A percentile compares a stretch with the other conserved stretches of the same genome.
These are phyloP conservation scores for Elaphomyces granulatus DNA, from an alignment of 495 filamentous ascomycete genomes.

Conservation along the genomic window DNA sequence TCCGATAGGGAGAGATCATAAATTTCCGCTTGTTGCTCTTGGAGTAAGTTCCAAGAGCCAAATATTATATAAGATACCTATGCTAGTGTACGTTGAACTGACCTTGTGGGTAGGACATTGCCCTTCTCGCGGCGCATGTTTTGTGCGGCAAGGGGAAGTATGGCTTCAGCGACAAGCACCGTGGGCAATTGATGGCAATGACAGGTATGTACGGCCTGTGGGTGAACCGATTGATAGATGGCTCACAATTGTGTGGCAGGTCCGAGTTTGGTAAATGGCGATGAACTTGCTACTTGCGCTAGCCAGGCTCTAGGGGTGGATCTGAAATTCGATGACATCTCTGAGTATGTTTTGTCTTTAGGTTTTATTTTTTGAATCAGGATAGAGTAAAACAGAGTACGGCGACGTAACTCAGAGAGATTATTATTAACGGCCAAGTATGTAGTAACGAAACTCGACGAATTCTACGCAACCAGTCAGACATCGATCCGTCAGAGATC, in stretches of 20 bases:
- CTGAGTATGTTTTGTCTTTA: constrained; percentile 21
- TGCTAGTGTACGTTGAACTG: background rate
- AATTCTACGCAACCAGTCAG: constrained; percentile 28
- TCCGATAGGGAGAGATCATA: constrained; percentile 35
- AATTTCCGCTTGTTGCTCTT: constrained; percentile 40
- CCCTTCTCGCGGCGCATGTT: constrained; percentile 36
- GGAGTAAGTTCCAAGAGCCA: constrained; percentile 24
- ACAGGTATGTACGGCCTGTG: constrained; percentile 24
- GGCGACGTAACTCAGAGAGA: too few species aligned
- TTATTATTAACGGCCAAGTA: background rate
- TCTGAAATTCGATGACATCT: constrained; percentile 40
- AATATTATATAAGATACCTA: too few species aligned
- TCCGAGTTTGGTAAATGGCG: constrained; percentile 36
- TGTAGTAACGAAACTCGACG: constrained; percentile 30
- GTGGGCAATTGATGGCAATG: constrained; percentile 40
- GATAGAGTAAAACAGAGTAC: too few species aligned
- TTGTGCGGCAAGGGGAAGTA: constrained; percentile 37
- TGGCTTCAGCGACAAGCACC: constrained; percentile 39
- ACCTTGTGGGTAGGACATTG: constrained; percentile 28
- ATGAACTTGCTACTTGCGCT: constrained; percentile 38
- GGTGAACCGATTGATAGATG: background rate
- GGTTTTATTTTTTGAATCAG: background rate
- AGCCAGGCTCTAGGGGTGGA: constrained; percentile 32
- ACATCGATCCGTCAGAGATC: constrained; percentile 33
- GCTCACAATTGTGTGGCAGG: constrained; percentile 12